phyloP scores from a whole-genome alignment of 2,329 filamentous ascomycete genomes.

The Aspergillus aculeatinus region DNA sequence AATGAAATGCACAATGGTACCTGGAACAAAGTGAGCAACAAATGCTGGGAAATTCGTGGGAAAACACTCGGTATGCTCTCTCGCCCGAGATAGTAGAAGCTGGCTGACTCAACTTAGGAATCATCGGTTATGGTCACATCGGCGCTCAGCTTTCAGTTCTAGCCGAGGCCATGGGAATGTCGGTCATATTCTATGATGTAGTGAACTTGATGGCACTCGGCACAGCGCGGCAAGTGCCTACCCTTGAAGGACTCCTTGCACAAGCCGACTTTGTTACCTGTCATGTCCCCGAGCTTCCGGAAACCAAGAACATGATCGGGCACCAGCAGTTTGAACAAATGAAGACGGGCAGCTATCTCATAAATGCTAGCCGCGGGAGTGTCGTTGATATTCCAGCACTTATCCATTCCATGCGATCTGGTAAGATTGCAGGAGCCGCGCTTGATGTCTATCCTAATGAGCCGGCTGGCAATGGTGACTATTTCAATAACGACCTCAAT shows the following conservation, averaged over 20 bases:
- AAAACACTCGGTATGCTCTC: conserved; percentile 75
- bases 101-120: conserved; percentile 54
- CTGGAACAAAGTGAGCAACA: conserved; percentile 97
- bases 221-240: conserved; percentile 78
- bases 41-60: conserved; percentile 97
- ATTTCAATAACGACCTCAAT: conserved; percentile 85
- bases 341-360: conserved; percentile 89
- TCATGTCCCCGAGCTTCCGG: conserved; percentile 88
- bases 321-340: conserved; percentile 75
- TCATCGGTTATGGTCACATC: conserved; percentile 96
- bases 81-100: not conserved
- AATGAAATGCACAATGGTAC: conserved; percentile 90
- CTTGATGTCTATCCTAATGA: conserved; percentile 95
- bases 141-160: conserved; percentile 93
- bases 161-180: conserved; percentile 97
- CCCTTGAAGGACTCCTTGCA: conserved; percentile 71
- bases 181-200: conserved; percentile 95
- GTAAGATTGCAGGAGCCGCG: conserved; percentile 90
- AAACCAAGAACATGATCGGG: conserved; percentile 93
- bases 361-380: conserved; percentile 91
- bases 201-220: conserved; percentile 92
- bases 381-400: conserved; percentile 93
- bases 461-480: conserved; percentile 89
- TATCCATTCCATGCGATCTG: conserved; percentile 79
- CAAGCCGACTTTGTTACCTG: conserved; percentile 89